phyloP scores from a whole-genome alignment of 2,329 filamentous ascomycete species.

The Colletotrichum costaricense region DNA sequence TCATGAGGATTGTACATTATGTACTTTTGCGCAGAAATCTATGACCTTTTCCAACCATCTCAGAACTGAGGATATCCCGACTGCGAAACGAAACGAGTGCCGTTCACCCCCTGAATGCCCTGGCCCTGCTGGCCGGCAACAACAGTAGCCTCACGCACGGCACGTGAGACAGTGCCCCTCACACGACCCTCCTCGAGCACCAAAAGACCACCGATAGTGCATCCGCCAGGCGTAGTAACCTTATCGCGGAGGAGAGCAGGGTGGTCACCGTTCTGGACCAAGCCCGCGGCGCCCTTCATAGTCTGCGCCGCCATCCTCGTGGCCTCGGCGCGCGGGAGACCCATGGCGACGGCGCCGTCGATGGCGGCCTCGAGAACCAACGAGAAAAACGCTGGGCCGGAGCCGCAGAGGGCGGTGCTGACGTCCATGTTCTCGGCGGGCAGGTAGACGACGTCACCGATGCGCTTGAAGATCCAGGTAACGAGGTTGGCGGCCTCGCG shows the following conservation, averaged over 20 bases:
- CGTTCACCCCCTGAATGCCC: slow-evolving; percentile 60
- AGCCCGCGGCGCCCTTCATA: slow-evolving; percentile 77
- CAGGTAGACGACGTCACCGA: slow-evolving; percentile 77
- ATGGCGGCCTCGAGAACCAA: slow-evolving; percentile 80
- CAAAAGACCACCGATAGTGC: slow-evolving; percentile 79
- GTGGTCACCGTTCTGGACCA: slow-evolving; percentile 79
- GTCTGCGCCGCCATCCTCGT: slow-evolving; percentile 83
- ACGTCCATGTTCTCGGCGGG: slow-evolving; percentile 78
- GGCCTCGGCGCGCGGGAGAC: slow-evolving; percentile 77
- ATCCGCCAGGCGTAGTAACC: slow-evolving; percentile 82
- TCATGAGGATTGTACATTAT: neutral
- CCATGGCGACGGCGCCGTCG: slow-evolving; percentile 84
- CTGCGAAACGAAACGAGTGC: slow-evolving; percentile 49
- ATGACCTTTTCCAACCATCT: neutral
- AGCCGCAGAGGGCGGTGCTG: slow-evolving; percentile 78
- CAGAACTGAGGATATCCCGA: slow-evolving; percentile 10
- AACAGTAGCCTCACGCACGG: slow-evolving; percentile 77
- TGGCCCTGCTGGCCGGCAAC: slow-evolving; percentile 73
- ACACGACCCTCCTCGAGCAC: slow-evolving; percentile 80
- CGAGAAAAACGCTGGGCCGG: slow-evolving; percentile 81
- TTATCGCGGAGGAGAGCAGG: slow-evolving; percentile 80
- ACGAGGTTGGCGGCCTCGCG: slow-evolving; percentile 67
- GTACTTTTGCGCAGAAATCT: neutral
- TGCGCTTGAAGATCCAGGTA: slow-evolving; percentile 81
- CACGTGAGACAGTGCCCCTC: slow-evolving; percentile 73